A percentile compares a stretch with the other conserved stretches of the same genome.
Conservation (phyloP, 345 rosid species). For the Citrus unshiu region DNA sequence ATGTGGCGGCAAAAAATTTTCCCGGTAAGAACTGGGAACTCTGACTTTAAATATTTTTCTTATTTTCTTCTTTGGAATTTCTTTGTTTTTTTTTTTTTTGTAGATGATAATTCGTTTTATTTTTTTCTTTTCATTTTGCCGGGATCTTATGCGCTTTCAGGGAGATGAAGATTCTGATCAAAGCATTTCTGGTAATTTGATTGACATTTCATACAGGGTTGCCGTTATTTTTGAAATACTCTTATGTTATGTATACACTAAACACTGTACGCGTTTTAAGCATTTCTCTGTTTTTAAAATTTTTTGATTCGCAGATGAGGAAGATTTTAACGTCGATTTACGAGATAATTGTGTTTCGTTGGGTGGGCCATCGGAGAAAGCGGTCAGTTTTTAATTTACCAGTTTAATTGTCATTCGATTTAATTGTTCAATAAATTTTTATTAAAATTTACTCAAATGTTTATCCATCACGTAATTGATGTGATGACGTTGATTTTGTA, state of each 20-base stretch:
- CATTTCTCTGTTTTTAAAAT: background rate
- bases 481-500: background rate
- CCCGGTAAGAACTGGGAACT: background rate
- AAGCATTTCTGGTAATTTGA: constrained; percentile 67
- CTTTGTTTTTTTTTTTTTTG: background rate
- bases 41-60: too few species aligned
- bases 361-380: constrained; percentile 30
- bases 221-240: background rate
- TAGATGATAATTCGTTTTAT: background rate
- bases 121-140: background rate
- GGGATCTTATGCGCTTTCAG: constrained; percentile 21
- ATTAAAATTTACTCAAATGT: background rate
- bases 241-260: background rate
- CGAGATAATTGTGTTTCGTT: constrained; percentile 34
- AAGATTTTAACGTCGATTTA: constrained; percentile 38
- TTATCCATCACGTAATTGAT: background rate
- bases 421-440: background rate
- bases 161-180: constrained; percentile 55
- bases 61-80: background rate
- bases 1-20: constrained; percentile 1
- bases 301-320: constrained; percentile 44
- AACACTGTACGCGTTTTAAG: background rate
- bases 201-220: background rate
- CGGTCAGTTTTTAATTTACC: constrained; percentile 24
- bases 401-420: background rate